These are phyloP conservation scores for Cryptosporidium sp. DNA, from an alignment of 169 alveolate genomes.

Conservation along the genomic window DNA sequence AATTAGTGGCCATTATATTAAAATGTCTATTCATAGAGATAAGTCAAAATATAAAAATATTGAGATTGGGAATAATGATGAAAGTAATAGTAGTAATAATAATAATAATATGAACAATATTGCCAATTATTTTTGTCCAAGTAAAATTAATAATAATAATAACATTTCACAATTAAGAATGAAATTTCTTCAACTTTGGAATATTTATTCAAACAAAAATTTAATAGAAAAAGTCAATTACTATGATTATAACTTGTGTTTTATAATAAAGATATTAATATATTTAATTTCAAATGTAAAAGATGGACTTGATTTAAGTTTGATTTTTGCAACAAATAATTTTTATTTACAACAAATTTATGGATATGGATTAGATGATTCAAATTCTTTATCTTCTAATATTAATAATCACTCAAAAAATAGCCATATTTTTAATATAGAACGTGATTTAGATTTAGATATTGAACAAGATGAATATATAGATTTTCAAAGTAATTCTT, in stretches of 20 bases:
- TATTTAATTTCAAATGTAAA: conserved; percentile 18
- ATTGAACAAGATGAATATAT: neutral
- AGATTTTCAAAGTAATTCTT: neutral
- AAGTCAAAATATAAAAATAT: conserved; percentile 7
- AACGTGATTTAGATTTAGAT: neutral
- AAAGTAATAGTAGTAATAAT: neutral
- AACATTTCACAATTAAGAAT: conserved; percentile 29
- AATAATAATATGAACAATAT: neutral
- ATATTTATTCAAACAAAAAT: conserved; percentile 51
- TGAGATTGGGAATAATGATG: neutral
- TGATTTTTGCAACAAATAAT: neutral
- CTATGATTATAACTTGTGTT: conserved; percentile 12
- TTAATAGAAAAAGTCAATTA: conserved; percentile 39
- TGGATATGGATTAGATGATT: neutral
- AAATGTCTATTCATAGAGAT: conserved; percentile 40
- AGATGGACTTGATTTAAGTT: conserved; percentile 6
- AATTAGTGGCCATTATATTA: conserved; percentile 48
- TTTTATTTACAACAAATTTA: neutral
- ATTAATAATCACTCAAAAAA: neutral
- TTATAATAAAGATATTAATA: conserved; percentile 3
- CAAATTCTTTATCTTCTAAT: neutral
- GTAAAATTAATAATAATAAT: neutral
- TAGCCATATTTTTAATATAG: neutral
- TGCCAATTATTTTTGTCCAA: neutral
- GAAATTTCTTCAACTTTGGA: conserved; percentile 67